Evolutionary conservation across 2,329 filamentous ascomycete species (phyloP).

Genomic region (Hymenoscyphus scutula): DNA sequence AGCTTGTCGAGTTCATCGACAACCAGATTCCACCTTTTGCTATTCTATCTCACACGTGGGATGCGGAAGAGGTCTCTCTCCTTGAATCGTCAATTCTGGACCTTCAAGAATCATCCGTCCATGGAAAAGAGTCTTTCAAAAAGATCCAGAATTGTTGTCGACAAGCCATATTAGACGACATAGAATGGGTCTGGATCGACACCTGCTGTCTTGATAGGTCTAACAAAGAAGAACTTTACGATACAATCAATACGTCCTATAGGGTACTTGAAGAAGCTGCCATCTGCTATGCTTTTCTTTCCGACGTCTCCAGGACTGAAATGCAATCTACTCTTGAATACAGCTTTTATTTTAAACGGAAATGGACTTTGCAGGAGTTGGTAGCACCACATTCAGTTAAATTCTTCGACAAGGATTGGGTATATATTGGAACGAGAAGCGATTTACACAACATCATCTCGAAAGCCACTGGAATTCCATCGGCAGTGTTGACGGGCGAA

Average conservation of each 20-base stretch:
- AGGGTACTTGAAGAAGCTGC: conserved; percentile 7
- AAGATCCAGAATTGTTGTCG: conserved; percentile 13
- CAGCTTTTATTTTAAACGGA: conserved; percentile 7
- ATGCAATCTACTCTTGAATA: neutral
- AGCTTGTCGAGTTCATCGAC: too few species aligned
- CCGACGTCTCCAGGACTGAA: neutral
- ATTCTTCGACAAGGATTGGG: conserved; percentile 11
- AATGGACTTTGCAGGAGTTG: conserved; percentile 12
- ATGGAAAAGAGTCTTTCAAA: neutral
- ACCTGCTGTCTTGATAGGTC: conserved; percentile 14
- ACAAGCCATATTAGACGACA: neutral
- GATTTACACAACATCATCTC: neutral
- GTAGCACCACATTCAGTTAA: conserved; percentile 7
- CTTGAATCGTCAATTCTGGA: conserved; percentile 6
- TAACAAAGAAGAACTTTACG: conserved; percentile 9
- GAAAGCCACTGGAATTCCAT: conserved; percentile 1
- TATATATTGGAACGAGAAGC: neutral
- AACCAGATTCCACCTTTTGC: conserved; percentile 13
- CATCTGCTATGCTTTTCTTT: conserved; percentile 12
- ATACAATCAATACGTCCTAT: conserved; percentile 12
- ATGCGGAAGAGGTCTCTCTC: conserved; percentile 18
- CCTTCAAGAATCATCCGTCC: conserved; percentile 5
- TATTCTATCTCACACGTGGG: conserved; percentile 28
- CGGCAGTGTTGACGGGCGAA: neutral
- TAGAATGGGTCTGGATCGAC: conserved; percentile 13